Evolutionary conservation across 2,329 filamentous ascomycete genomes (phyloP).

Genomic region (Exophiala mesophila): DNA sequence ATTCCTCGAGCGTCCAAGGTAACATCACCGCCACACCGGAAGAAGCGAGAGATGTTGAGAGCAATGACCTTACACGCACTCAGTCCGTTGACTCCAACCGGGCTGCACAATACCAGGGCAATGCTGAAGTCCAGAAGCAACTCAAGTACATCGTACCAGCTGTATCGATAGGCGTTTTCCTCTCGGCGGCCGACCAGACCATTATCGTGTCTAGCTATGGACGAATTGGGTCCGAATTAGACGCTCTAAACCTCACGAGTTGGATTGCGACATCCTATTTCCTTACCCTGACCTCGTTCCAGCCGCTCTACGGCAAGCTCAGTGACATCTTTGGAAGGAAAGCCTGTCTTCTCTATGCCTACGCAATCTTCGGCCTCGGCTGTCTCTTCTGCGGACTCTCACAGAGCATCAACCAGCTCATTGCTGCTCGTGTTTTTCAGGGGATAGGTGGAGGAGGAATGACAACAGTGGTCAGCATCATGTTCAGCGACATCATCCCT

Average conservation of each 20-base stretch:
- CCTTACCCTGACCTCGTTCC: constrained; percentile 46
- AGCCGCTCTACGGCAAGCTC: constrained; percentile 42
- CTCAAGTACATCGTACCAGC: constrained; percentile 58
- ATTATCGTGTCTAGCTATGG: constrained; percentile 74
- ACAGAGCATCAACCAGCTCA: constrained; percentile 33
- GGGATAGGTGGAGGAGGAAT: constrained; percentile 44
- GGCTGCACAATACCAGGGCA: constrained; percentile 38
- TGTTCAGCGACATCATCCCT: constrained; percentile 47
- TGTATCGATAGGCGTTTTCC: constrained; percentile 61
- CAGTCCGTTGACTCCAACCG: constrained; percentile 6
- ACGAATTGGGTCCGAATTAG: constrained; percentile 68
- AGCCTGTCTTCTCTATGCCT: constrained; percentile 35
- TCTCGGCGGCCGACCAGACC: constrained; percentile 70
- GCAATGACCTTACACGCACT: constrained; percentile 2
- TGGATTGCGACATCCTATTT: constrained; percentile 72
- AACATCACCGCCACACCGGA: background rate
- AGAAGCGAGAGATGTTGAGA: background rate
- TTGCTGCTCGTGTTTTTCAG: constrained; percentile 36
- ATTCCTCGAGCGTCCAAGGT: background rate
- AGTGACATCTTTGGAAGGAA: constrained; percentile 44
- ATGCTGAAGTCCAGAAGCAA: constrained; percentile 46
- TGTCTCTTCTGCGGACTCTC: constrained; percentile 38
- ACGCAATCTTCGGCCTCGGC: constrained; percentile 38
- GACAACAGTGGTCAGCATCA: constrained; percentile 42
- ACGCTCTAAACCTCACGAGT: constrained; percentile 67